A percentile compares a stretch with the other conserved stretches of the same genome.
Evolutionary conservation across 768 basidiomycete genomes (phyloP).

Genomic region (Kwoniella dendrophila): DNA sequence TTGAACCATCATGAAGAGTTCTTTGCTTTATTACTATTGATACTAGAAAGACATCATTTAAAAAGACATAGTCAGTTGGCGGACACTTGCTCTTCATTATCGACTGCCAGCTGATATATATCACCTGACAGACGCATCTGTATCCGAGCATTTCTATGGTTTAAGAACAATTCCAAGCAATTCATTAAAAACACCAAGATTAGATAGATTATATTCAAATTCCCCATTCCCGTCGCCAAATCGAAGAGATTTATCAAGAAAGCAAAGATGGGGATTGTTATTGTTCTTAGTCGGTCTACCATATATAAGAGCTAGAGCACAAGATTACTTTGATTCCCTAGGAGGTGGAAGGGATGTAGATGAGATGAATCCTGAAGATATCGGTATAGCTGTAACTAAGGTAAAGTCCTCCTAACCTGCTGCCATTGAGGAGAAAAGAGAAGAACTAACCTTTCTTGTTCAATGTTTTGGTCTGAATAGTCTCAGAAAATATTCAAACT

Average conservation of each 20-base stretch:
- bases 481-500: conserved; percentile 64
- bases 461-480: conserved; percentile 1
- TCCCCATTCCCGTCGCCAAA: too few relatives aligned
- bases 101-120: background rate
- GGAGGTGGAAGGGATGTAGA: conserved; percentile 79
- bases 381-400: conserved; percentile 18
- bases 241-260: conserved; percentile 63
- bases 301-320: conserved; percentile 82
- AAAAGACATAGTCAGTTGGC: conserved; percentile 72
- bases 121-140: conserved; percentile 72
- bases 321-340: conserved; percentile 85
- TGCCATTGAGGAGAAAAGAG: background rate
- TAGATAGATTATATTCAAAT: conserved; percentile 24
- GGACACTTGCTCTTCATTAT: background rate
- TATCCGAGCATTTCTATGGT: conserved; percentile 95
- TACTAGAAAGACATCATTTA: conserved; percentile 89
- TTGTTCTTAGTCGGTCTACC: conserved; percentile 85
- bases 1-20: conserved; percentile 97
- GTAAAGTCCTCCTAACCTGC: conserved; percentile 19
- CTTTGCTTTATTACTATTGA: conserved; percentile 82
- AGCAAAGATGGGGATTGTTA: conserved; percentile 75
- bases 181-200: conserved; percentile 29
- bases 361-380: conserved; percentile 62
- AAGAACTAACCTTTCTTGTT: background rate
- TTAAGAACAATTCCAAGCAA: conserved; percentile 54